Base-by-base conservation (phyloP, 2,329 filamentous ascomycete genomes). In the Chaetomiaceae sp. region DNA sequence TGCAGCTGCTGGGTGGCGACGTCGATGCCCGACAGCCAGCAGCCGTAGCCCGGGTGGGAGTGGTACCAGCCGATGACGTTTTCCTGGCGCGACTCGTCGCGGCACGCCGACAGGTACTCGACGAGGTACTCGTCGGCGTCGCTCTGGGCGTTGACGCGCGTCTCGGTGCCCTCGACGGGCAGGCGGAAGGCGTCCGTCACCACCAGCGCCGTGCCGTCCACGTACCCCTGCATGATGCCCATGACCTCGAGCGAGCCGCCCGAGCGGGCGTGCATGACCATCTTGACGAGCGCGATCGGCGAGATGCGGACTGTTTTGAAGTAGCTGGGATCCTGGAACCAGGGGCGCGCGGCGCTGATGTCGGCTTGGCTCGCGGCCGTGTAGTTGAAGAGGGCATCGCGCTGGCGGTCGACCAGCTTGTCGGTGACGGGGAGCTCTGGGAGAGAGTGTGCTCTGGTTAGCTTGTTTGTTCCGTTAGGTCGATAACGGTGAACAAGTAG, bases 21-120 rank as follows among this genome's bases (percentile, higher is more conserved):
- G 66, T 99, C 93, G 69, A 99, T 97, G 51, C 93, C 93, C 33
- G 86, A 91, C 21, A 99, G 79, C 93, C 93, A 99, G 76, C 93
- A 99, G 39, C 93, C 93, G 68, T 99, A 99, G 21, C 93, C 93
- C 0, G 93, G 93, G 67, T 99, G 93, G 60, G 86, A 92, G 71
- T 99, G 93, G 69, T 99, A 99, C 93, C 93, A 99, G 16, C 93
- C 93, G 14, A 99, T 87, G 0, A 89, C 87, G 67, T 99, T 97
- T 70, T 99, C 93, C 66, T 85, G 75, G 50, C 91, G 74, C 59
- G 67, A 89, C 79, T 74, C 87, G 64, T 91, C 83, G 53, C 92
- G 80, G 60, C 86, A 87, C 3, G 84, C 74, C 60, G 85, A 77
- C 23, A 95, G 78, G 65, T 95, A 97, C 58, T 87, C 82, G 48